Evolutionary conservation across 1,284 basidiomycete species (phyloP).

Genomic region (Athelia sp.): DNA sequence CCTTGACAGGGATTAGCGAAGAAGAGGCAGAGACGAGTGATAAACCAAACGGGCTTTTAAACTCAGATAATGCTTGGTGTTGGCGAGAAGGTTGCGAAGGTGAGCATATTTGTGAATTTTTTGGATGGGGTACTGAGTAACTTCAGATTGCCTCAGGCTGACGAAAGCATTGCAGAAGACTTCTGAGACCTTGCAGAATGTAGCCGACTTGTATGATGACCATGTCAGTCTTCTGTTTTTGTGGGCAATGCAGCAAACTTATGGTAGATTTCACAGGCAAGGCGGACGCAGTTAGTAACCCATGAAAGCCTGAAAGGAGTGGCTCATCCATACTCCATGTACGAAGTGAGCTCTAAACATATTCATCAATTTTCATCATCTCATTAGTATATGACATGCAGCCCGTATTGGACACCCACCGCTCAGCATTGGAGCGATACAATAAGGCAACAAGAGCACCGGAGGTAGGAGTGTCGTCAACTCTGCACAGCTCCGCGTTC

Average conservation of each 20-base stretch:
- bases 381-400: constrained; percentile 18
- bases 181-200: constrained; percentile 65
- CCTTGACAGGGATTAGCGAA: constrained; percentile 38
- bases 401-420: constrained; percentile 70
- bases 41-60: constrained; percentile 50
- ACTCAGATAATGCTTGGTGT: constrained; percentile 79
- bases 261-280: constrained; percentile 45
- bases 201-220: constrained; percentile 75
- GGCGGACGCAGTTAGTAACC: constrained; percentile 62
- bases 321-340: constrained; percentile 67
- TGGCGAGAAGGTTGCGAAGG: constrained; percentile 76
- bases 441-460: constrained; percentile 40
- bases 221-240: constrained; percentile 55
- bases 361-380: constrained; percentile 1
- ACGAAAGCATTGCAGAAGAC: constrained; percentile 79
- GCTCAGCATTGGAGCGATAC: constrained; percentile 61
- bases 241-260: too few relatives aligned
- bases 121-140: constrained; percentile 1
- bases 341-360: constrained; percentile 44
- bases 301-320: constrained; percentile 75
- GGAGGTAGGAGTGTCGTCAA: constrained; percentile 19
- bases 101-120: constrained; percentile 20
- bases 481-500: too few relatives aligned
- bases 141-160: constrained; percentile 62
- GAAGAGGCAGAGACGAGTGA: constrained; percentile 43